Percentiles rank a stretch among this genome's conserved stretches.
Evolutionary conservation across 768 basidiomycete genomes (phyloP).

Genomic region (Tylopilus felleus): DNA sequence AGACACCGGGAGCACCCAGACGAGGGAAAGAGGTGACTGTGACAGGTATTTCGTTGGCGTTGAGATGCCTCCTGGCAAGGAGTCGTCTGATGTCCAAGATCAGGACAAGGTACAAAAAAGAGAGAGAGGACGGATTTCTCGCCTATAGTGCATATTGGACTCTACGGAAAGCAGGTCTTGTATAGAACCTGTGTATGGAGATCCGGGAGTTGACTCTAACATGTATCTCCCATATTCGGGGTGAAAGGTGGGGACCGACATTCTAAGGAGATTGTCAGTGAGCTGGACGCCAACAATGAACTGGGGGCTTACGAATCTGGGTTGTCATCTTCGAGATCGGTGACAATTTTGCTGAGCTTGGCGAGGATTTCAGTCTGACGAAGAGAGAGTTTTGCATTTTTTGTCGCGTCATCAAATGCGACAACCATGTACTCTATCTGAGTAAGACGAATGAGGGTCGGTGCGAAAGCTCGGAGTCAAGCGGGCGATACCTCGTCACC

Average conservation of each 20-base stretch:
- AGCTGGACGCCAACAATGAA: not conserved
- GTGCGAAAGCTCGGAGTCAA: not conserved
- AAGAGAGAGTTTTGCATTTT: slow-evolving; percentile 86
- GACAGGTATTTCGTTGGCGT: slow-evolving; percentile 82
- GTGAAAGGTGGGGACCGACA: slow-evolving; percentile 86
- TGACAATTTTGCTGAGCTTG: slow-evolving; percentile 66
- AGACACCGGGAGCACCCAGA: slow-evolving; percentile 82
- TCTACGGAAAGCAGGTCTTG: slow-evolving; percentile 87
- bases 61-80: slow-evolving; percentile 80
- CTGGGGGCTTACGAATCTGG: slow-evolving; percentile 53
- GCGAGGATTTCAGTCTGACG: slow-evolving; percentile 91
- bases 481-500: slow-evolving; percentile 82
- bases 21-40: slow-evolving; percentile 96
- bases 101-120: slow-evolving; percentile 1
- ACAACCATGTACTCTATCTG: slow-evolving; percentile 98
- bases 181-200: slow-evolving; percentile 88
- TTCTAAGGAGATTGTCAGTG: slow-evolving; percentile 36
- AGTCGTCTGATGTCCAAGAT: slow-evolving; percentile 53
- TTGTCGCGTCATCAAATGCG: slow-evolving; percentile 70
- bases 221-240: slow-evolving; percentile 99
- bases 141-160: slow-evolving; percentile 93
- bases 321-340: slow-evolving; percentile 51
- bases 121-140: not conserved
- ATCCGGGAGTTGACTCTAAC: slow-evolving; percentile 96
- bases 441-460: slow-evolving; percentile 10